phyloP scores from a whole-genome alignment of 2,329 filamentous ascomycete species.

The Myriosclerotinia scirpicola region DNA sequence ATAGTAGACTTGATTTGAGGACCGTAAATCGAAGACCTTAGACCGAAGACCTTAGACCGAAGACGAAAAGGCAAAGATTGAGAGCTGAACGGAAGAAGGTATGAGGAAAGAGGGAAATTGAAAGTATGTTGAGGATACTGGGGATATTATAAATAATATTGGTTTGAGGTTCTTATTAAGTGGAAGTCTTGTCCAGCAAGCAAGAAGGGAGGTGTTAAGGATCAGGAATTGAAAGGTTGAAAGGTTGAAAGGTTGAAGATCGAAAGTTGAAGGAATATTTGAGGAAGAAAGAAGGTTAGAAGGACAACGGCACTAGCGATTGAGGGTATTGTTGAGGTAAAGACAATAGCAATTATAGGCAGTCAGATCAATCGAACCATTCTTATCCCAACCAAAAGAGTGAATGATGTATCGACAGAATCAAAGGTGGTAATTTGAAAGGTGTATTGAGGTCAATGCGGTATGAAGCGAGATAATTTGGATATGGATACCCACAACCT shows the following conservation, averaged over 20 bases:
- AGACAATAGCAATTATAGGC: conserved; percentile 9
- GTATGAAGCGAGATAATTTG: conserved; percentile 13
- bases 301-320: background rate
- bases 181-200: conserved; percentile 21
- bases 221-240: conserved; percentile 19
- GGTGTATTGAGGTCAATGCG: conserved; percentile 11
- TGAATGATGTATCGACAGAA: conserved; percentile 15
- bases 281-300: background rate
- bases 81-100: background rate
- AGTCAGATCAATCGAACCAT: conserved; percentile 14
- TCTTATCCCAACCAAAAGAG: background rate
- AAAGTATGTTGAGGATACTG: conserved; percentile 18
- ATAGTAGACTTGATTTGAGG: conserved; percentile 23
- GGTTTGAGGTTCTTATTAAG: background rate
- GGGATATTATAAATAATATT: conserved; percentile 1
- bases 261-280: conserved; percentile 4
- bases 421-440: conserved; percentile 11
- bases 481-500: background rate
- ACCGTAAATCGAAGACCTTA: conserved; percentile 18
- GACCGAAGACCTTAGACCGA: conserved; percentile 3
- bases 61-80: conserved; percentile 8
- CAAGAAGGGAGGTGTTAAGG: conserved; percentile 5
- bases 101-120: conserved; percentile 8
- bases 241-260: conserved; percentile 11
- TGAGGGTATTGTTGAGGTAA: conserved; percentile 5